Base-by-base conservation (phyloP, 176 grass and related monocot genomes). In the Zoysia pacifica region DNA sequence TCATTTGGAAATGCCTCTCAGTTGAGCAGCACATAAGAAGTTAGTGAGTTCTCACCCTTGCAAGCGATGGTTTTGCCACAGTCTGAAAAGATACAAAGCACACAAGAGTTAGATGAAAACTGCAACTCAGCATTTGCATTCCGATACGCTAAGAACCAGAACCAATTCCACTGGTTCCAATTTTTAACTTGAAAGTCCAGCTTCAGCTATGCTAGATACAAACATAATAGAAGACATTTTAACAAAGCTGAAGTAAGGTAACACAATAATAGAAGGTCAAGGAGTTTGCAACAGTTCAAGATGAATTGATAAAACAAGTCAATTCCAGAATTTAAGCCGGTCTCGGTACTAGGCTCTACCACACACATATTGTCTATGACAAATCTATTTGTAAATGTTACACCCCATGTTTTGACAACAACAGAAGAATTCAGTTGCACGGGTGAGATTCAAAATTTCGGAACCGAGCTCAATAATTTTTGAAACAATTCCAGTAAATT, bases 21-120 rank as follows among this genome's bases (percentile, higher is more conserved):
- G 48, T 38, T 72, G 58, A 48, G 20, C 13, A 2, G 43, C 58
- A 11, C 56, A 36, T 76, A 56, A 48, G 44, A 48, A 19, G 48
- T 63, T 43, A 74, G 59, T 16, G 6, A 60, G 47, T 65, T 47
- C 80, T 60, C 7, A 7, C 2, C 18, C 3, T 54, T 2, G 59
- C 80, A 11, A 11, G 35, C 39, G 42, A 65, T 19, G 74, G 12
- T 8, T 8, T 65, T 65, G n/a, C 60, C 69, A 66, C 39, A 61
- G 74, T 82, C 80, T 82, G 70, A 74, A 82, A 82, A 6, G 50
- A 52, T 14, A 73, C 13, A 53, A 52, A 18, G 65, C 35, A 19
- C 9, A 56, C 47, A 53, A 51, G 53, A 64, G 65, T n/a, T 48
- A 82, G 20, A 44, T 35, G 28, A 28, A 52, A 52, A 52, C 14